Evolutionary conservation across 176 grass and related monocot genomes (phyloP).

Genomic region (Poa annua): DNA sequence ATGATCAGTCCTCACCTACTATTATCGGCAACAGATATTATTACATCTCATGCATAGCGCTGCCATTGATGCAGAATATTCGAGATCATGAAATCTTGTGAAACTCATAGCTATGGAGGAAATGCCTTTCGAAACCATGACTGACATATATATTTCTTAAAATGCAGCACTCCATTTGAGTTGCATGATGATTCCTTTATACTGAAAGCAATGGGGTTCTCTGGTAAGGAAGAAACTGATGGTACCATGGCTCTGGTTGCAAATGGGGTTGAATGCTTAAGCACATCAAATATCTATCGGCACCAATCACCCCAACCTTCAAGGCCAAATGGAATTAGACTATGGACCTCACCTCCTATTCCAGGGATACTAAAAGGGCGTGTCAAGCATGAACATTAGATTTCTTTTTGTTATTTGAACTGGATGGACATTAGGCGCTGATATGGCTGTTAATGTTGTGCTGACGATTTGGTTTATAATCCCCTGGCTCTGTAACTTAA

Average conservation of each 20-base stretch:
- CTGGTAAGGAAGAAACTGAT: conserved; percentile 62
- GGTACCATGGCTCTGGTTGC: conserved; percentile 34
- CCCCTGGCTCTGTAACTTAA: conserved; percentile 38
- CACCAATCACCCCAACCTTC: conserved; percentile 50
- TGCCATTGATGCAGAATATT: conserved; percentile 2
- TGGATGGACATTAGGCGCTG: conserved; percentile 37
- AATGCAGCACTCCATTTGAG: conserved; percentile 89
- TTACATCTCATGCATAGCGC: not conserved
- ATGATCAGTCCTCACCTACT: not conserved
- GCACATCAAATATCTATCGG: conserved; percentile 43
- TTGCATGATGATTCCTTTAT: conserved; percentile 95
- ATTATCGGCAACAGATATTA: not conserved
- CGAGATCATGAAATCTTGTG: not conserved
- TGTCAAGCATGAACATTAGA: conserved; percentile 79
- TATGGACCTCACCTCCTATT: conserved; percentile 63
- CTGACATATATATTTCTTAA: conserved; percentile 44
- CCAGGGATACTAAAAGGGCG: conserved; percentile 94
- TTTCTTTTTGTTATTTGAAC: too few species aligned
- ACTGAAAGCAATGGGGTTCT: conserved; percentile 89
- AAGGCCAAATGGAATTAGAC: conserved; percentile 44
- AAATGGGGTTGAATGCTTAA: conserved; percentile 72
- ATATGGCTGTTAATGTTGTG: not conserved
- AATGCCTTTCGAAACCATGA: conserved; percentile 4
- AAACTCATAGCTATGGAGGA: conserved; percentile 13
- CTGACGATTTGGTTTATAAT: conserved; percentile 38